phyloP scores from a whole-genome alignment of 176 grass and related monocot genomes.

The Stipa capillata region DNA sequence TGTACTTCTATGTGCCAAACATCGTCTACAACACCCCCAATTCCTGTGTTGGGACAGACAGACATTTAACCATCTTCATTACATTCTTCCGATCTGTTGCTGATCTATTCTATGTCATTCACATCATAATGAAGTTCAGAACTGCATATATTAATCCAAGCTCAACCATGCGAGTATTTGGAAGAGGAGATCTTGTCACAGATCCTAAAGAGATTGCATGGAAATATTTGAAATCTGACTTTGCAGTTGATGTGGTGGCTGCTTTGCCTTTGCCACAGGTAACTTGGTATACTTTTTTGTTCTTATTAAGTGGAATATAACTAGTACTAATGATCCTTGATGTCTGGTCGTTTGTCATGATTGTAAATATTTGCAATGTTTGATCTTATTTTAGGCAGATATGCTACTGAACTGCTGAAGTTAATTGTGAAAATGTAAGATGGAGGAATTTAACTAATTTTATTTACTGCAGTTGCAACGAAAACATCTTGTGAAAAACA shows the following conservation, averaged over 20 bases:
- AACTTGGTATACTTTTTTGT: background rate
- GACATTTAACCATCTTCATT: slow-evolving; percentile 39
- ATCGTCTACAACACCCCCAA: slow-evolving; percentile 9
- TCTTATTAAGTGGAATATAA: background rate
- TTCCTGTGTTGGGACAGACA: slow-evolving; percentile 55
- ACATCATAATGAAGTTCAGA: slow-evolving; percentile 85
- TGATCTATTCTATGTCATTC: slow-evolving; percentile 72
- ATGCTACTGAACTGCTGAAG: background rate
- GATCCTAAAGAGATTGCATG: slow-evolving; percentile 73
- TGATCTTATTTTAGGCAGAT: background rate
- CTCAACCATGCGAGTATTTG: slow-evolving; percentile 67
- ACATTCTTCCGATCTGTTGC: slow-evolving; percentile 69
- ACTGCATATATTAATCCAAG: slow-evolving; percentile 72
- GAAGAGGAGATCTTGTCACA: slow-evolving; percentile 76
- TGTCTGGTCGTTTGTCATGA: background rate
- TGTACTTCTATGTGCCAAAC: slow-evolving; percentile 88
- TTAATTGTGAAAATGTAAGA: background rate
- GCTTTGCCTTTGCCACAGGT: slow-evolving; percentile 97
- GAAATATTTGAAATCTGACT: slow-evolving; percentile 84
- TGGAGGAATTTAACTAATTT: background rate
- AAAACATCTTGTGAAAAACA: background rate
- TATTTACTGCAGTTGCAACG: background rate
- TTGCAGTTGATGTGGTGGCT: slow-evolving; percentile 58
- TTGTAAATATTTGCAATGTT: background rate
- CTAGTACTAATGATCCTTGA: background rate